phyloP scores from a whole-genome alignment of 768 basidiomycete genomes.

The Suillus decipiens region DNA sequence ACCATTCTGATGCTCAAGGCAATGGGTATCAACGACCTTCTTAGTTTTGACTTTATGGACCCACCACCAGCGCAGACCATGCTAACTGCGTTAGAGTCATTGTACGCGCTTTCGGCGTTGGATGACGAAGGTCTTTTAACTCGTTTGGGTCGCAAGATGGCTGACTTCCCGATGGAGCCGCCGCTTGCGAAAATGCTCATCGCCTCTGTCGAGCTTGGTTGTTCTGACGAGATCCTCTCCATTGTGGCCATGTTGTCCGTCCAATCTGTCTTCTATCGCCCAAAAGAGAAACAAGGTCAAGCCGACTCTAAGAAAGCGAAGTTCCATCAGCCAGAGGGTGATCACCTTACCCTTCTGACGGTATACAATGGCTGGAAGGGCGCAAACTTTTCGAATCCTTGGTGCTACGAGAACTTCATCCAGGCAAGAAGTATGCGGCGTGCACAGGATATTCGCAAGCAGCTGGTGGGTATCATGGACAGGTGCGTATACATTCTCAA shows the following conservation, averaged over 20 bases:
- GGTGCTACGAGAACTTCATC: conserved; percentile 99
- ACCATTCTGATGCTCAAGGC: conserved; percentile 97
- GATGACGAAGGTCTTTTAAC: conserved; percentile 97
- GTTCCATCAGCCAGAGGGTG: conserved; percentile 98
- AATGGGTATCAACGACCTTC: conserved; percentile 97
- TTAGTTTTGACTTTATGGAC: conserved; percentile 99
- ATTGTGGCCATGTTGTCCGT: conserved; percentile 98
- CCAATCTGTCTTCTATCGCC: conserved; percentile 95
- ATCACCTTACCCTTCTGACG: conserved; percentile 87
- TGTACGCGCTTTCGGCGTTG: conserved; percentile 93
- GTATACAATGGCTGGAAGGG: conserved; percentile 99
- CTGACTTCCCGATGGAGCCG: conserved; percentile 98
- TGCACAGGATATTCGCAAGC: conserved; percentile 97
- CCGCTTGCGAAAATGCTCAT: conserved; percentile 97
- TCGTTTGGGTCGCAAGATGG: conserved; percentile 96
- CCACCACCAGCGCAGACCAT: conserved; percentile 96
- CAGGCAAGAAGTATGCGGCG: conserved; percentile 96
- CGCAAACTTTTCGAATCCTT: conserved; percentile 95
- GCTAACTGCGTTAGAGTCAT: conserved; percentile 91
- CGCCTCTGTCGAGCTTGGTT: conserved; percentile 94
- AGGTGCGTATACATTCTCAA: conserved; percentile 51
- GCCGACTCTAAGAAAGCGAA: conserved; percentile 99
- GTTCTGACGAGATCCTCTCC: conserved; percentile 96
- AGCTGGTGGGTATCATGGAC: conserved; percentile 98
- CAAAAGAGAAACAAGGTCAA: conserved; percentile 99